These are phyloP conservation scores for Exutisphaerella laricina DNA, from an alignment of 2,329 filamentous ascomycete species.

Conservation along the genomic window DNA sequence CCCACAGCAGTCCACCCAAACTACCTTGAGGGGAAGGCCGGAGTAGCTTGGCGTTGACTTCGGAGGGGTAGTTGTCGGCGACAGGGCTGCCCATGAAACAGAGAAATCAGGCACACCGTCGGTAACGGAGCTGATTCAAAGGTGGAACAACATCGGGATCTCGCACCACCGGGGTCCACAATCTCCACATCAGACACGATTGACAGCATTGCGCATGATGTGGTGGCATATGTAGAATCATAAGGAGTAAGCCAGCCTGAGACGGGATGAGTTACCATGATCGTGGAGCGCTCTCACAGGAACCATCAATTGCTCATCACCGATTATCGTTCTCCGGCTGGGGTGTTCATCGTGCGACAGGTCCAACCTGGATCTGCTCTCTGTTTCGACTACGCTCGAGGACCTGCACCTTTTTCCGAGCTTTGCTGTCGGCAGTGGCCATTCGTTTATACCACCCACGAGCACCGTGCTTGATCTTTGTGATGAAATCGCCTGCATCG, in stretches of 20 bases:
- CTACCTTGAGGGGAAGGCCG: too few species aligned
- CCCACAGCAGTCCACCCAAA: too few species aligned
- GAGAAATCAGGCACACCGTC: neutral
- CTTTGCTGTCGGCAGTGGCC: slow-evolving; percentile 31
- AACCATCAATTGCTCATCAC: neutral
- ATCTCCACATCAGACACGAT: neutral
- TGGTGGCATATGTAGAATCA: neutral
- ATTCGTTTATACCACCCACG: slow-evolving; percentile 52
- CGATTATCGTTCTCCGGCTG: neutral
- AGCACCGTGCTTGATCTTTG: slow-evolving; percentile 80
- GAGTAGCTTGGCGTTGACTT: too few species aligned
- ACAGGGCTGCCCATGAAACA: too few species aligned
- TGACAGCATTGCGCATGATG: neutral
- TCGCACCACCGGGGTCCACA: neutral
- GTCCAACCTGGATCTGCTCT: slow-evolving; percentile 47
- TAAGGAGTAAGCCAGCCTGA: neutral
- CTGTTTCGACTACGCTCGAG: slow-evolving; percentile 40
- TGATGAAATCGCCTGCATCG: slow-evolving; percentile 83
- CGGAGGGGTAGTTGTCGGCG: too few species aligned
- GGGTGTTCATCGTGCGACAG: slow-evolving; percentile 20
- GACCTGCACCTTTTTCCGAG: slow-evolving; percentile 40
- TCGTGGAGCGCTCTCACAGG: neutral
- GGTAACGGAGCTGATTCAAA: neutral
- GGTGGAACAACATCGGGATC: neutral
- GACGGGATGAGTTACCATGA: neutral